Base-by-base conservation (phyloP, 306 rosid species). In the Neltuma alba region DNA sequence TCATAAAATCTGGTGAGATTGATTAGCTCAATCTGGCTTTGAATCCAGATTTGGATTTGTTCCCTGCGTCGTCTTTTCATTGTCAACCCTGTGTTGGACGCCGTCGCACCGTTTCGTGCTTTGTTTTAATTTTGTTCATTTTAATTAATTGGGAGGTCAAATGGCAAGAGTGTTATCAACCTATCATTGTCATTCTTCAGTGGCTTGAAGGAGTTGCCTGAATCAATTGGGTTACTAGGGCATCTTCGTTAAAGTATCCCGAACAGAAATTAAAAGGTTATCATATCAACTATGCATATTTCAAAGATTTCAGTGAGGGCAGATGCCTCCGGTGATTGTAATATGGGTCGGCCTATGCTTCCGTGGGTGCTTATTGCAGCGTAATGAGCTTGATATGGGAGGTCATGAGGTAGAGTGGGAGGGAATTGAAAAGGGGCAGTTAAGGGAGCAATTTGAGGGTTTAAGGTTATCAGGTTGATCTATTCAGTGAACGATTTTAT, bases 361-460 rank as follows among this genome's bases (percentile, higher is more conserved):
- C 27, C 0, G 12, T 64, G 20, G 28, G 21, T 64, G 44, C 28
- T 64, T 9, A 36, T 64, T 64, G 47, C 47, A 1, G 9, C 31
- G 41, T 13, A 37, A 2, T 66, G 16, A 23, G 28, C 6, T 37
- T 66, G 20, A 3, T 65, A 40, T 36, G 71, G 71, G 28, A 65
- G 71, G 16, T 38, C 31, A 66, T n/a, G 50, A 11, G 72, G 9
- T 42, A 11, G 72, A 66, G 8, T 41, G 72, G 33, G 50, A 38
- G 33, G 55, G 20, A 27, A 41, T 30, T 33, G 54, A 11, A 66
- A 66, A 65, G 3, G 74, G 74, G 37, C 15, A 40, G 21, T 41
- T 69, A 69, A 69, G 74, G 36, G 37, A 69, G n/a, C 52, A 36
- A 40, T 38, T 11, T 68, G 73, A 41, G 23, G 68, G 23, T 16